Evolutionary conservation across 768 basidiomycete genomes (phyloP).

Genomic region (Chalciporus chontae): DNA sequence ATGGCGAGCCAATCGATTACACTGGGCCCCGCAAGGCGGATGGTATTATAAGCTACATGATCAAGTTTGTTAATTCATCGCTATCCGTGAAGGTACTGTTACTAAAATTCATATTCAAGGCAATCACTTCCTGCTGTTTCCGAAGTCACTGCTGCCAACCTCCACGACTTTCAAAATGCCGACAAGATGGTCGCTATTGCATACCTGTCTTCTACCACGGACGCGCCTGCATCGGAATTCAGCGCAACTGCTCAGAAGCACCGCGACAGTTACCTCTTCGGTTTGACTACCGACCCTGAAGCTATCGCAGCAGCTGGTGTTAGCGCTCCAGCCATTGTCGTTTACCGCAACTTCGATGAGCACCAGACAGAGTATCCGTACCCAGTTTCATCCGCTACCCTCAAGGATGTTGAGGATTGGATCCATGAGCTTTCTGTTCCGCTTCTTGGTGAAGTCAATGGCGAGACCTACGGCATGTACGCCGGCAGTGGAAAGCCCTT

Average conservation of each 20-base stretch:
- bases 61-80: constrained; percentile 59
- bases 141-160: constrained; percentile 69
- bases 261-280: constrained; percentile 94
- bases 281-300: constrained; percentile 70
- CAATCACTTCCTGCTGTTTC: constrained; percentile 95
- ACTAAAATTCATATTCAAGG: constrained; percentile 34
- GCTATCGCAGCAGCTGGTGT: constrained; percentile 69
- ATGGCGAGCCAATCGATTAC: constrained; percentile 80
- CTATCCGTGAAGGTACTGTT: neutral
- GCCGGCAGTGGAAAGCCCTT: constrained; percentile 80
- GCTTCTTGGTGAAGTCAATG: constrained; percentile 85
- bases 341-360: constrained; percentile 93
- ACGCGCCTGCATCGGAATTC: constrained; percentile 70
- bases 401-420: constrained; percentile 70
- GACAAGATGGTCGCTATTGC: constrained; percentile 92
- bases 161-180: constrained; percentile 78
- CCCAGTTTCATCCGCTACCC: constrained; percentile 49
- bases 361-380: constrained; percentile 66
- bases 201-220: constrained; percentile 73
- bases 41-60: constrained; percentile 95
- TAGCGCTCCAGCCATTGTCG: constrained; percentile 78
- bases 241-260: constrained; percentile 77
- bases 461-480: constrained; percentile 90
- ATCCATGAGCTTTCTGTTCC: constrained; percentile 82
- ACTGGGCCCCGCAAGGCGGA: constrained; percentile 89